Evolutionary conservation across 2,329 filamentous ascomycete species (phyloP).

Genomic region (Cadophora malorum): DNA sequence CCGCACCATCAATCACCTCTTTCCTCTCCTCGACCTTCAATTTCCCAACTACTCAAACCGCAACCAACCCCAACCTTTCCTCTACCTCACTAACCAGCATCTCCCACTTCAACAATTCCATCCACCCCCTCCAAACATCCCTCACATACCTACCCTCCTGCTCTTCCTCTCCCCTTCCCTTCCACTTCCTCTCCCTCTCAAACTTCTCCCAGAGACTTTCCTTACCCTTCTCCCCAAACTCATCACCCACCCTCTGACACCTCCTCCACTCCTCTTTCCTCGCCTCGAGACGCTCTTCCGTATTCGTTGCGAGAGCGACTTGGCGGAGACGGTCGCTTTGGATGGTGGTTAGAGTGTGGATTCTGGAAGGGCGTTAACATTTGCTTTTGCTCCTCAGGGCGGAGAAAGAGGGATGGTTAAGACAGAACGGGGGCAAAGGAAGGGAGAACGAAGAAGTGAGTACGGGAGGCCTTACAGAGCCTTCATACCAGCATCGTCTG

Average conservation of each 20-base stretch:
- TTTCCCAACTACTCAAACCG: not conserved
- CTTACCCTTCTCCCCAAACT: not conserved
- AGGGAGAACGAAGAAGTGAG: too few relatives aligned
- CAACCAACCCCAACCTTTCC: constrained; percentile 14
- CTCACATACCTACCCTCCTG: not conserved
- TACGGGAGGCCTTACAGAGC: not conserved
- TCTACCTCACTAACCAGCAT: not conserved
- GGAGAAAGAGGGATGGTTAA: too few relatives aligned
- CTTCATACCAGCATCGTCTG: not conserved
- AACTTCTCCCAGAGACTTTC: too few relatives aligned
- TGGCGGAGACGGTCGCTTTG: constrained; percentile 5
- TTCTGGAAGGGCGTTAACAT: not conserved
- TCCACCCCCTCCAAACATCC: constrained; percentile 1
- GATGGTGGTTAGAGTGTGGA: not conserved
- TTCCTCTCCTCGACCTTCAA: too few relatives aligned
- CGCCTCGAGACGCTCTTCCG: not conserved
- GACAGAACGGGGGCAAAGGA: too few relatives aligned
- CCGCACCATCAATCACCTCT: too few relatives aligned
- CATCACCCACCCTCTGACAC: not conserved
- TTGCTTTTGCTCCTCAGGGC: not conserved
- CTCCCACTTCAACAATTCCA: constrained; percentile 8
- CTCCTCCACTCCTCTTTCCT: constrained; percentile 6
- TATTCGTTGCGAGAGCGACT: not conserved
- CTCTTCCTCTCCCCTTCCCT: too few relatives aligned
- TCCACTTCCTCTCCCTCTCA: not conserved